A percentile compares a stretch with the other conserved stretches of the same genome.
phyloP scores from a whole-genome alignment of 306 rosid species.

The Ormosia emarginata region DNA sequence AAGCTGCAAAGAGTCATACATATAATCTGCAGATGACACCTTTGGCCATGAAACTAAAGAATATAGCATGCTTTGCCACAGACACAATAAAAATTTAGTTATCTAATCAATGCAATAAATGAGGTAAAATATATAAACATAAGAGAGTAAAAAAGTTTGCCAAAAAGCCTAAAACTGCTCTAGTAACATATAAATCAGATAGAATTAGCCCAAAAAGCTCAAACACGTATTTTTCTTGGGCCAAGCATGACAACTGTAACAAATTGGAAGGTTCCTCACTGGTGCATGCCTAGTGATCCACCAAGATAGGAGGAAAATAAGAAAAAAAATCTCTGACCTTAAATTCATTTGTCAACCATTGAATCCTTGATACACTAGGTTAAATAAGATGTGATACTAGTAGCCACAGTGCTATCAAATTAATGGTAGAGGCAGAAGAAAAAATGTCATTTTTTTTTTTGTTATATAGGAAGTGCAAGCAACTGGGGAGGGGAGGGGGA shows the following conservation, averaged over 20 bases:
- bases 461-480: neutral
- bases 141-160: neutral
- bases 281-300: neutral
- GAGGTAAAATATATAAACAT: neutral
- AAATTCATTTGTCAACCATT: neutral
- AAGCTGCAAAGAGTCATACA: constrained; percentile 5
- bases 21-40: constrained; percentile 9
- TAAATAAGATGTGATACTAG: neutral
- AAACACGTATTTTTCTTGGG: neutral
- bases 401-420: neutral
- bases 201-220: neutral
- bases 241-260: neutral
- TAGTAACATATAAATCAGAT: constrained; percentile 1
- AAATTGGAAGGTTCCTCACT: neutral
- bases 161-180: neutral
- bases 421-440: neutral
- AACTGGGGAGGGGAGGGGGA: neutral
- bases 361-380: neutral
- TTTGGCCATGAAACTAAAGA: constrained; percentile 4
- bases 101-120: neutral
- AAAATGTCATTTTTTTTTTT: neutral
- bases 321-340: neutral
- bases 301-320: neutral
- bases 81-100: neutral
- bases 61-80: neutral